These are phyloP conservation scores for Wickerhamiella qilinensis DNA, from an alignment of 805 yeast genomes.

Conservation along the genomic window DNA sequence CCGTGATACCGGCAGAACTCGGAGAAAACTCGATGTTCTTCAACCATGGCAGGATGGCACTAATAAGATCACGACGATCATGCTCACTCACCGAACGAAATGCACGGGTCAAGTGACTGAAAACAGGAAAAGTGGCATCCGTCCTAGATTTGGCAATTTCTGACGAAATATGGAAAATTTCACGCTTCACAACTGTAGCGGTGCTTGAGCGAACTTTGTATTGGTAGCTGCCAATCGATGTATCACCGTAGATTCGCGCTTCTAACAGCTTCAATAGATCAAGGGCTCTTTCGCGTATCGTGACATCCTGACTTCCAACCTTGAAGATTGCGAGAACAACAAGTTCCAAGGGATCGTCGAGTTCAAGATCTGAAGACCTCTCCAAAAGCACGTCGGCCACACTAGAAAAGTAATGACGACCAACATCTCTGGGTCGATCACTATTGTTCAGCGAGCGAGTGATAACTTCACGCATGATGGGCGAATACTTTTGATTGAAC, in stretches of 20 bases:
- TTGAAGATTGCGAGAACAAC: constrained; percentile 65
- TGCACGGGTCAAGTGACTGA: constrained; percentile 57
- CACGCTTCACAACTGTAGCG: constrained; percentile 72
- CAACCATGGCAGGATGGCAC: constrained; percentile 85
- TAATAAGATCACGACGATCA: constrained; percentile 60
- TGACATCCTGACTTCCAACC: constrained; percentile 54
- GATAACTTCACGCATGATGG: constrained; percentile 41
- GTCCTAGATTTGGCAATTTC: constrained; percentile 47
- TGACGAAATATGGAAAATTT: constrained; percentile 62
- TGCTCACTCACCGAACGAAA: constrained; percentile 44
- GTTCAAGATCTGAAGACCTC: constrained; percentile 33
- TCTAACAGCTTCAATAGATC: constrained; percentile 56
- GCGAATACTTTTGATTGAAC: constrained; percentile 39
- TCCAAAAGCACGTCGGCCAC: constrained; percentile 48
- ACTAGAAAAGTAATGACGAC: constrained; percentile 55
- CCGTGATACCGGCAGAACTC: constrained; percentile 21
- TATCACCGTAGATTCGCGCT: constrained; percentile 35
- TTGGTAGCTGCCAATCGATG: constrained; percentile 39
- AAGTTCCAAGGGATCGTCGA: constrained; percentile 35
- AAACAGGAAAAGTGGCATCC: constrained; percentile 41
- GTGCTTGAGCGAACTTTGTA: constrained; percentile 63
- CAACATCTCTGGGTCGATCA: constrained; percentile 27
- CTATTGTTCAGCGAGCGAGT: constrained; percentile 50
- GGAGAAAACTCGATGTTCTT: constrained; percentile 53
- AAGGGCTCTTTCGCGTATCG: constrained; percentile 58